A percentile compares a stretch with the other conserved stretches of the same genome.
phyloP scores from a whole-genome alignment of 1,139 yeast genomes.

The Arxiozyma heterogenica region DNA sequence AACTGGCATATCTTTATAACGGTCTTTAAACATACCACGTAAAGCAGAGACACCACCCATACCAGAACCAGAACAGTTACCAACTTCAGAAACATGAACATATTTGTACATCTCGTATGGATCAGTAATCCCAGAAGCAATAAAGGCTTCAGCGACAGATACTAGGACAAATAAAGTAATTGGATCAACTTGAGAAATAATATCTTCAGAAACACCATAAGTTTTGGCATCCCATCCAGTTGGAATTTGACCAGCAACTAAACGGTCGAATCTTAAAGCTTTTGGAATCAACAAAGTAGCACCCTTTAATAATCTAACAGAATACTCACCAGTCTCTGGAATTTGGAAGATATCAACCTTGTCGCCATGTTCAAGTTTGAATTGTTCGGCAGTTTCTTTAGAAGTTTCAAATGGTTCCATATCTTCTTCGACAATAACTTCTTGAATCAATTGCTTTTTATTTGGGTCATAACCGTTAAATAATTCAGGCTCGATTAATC shows the following conservation, averaged over 20 bases:
- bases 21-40: slow-evolving; percentile 95
- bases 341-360: slow-evolving; percentile 87
- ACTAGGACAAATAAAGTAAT: slow-evolving; percentile 88
- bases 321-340: slow-evolving; percentile 83
- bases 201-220: slow-evolving; percentile 92
- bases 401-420: slow-evolving; percentile 93
- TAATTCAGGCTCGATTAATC: slow-evolving; percentile 91
- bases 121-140: slow-evolving; percentile 90
- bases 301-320: slow-evolving; percentile 85
- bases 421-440: slow-evolving; percentile 91
- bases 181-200: slow-evolving; percentile 90
- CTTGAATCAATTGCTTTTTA: slow-evolving; percentile 87
- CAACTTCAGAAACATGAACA: slow-evolving; percentile 95
- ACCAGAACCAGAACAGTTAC: slow-evolving; percentile 99
- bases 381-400: slow-evolving; percentile 90
- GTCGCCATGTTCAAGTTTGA: slow-evolving; percentile 88
- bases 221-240: slow-evolving; percentile 96
- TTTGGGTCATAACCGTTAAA: slow-evolving; percentile 91
- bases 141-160: slow-evolving; percentile 87
- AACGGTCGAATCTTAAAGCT: slow-evolving; percentile 89
- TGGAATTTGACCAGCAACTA: slow-evolving; percentile 98
- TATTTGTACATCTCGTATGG: slow-evolving; percentile 98
- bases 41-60: slow-evolving; percentile 98
- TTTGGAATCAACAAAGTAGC: slow-evolving; percentile 87
- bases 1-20: slow-evolving; percentile 84